Base-by-base conservation (phyloP, 805 yeast genomes). In the Jamesozyma spencerorum region DNA sequence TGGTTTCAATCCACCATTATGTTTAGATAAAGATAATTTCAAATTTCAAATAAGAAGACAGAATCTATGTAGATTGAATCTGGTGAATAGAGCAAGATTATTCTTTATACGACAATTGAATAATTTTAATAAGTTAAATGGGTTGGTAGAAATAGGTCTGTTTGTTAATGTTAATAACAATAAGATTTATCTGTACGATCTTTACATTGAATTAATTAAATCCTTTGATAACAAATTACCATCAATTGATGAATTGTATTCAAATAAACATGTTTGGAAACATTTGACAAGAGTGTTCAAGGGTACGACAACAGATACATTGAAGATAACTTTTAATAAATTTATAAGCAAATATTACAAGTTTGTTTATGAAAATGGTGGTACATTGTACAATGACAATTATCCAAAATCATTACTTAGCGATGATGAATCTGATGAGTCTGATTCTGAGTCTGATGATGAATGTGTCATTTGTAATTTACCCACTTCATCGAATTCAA, bases 1-100 rank as follows among this genome's bases (percentile, higher is more conserved):
- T 0, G 51, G 48, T 2, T 74, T 74, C 65, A 55, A 62, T 15
- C 80, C 72, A 3, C 75, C 75, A 0, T 70, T 81, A 46, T 68
- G 77, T 40, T 62, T 82, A 17, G 68, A 81, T 37, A 64, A 66
- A 35, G 51, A 62, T 5, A 55, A 54, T n/a, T 82, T 83, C 58
- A 68, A 61, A 37, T 83, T 84, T 53, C 79, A 75, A 46, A 81
- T 86, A 7, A 60, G 94, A 40, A 55, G 79, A n/a, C 92, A 83
- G 55, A 72, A 69, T 36, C 53, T 84, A 40, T 72, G 75, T 49
- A 85, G 81, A 54, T 62, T 84, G 51, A 78, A 80, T 19, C 55
- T 84, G 14, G 56, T 71, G 6, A 79, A 79, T 42, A 65, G 94
- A 46, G 74, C 81, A 27, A 64, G 88, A 36, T 63, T 70, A 43